A percentile compares a stretch with the other conserved stretches of the same genome.
Evolutionary conservation across 768 basidiomycete species (phyloP).

Genomic region (Suillus bovinus): DNA sequence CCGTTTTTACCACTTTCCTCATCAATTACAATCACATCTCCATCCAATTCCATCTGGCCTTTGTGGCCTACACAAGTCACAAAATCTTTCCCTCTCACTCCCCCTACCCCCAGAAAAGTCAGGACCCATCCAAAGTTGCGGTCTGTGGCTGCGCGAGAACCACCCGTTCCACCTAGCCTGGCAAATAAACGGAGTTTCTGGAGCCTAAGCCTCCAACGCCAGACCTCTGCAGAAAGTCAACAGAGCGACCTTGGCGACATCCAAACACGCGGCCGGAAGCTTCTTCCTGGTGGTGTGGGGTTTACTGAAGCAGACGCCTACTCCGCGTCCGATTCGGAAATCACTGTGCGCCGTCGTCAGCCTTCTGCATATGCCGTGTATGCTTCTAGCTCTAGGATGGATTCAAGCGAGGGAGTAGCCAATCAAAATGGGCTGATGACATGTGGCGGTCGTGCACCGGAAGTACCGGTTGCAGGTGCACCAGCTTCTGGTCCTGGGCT

Average conservation of each 20-base stretch:
- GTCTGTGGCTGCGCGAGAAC: conserved; percentile 27
- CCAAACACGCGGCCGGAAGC: conserved; percentile 10
- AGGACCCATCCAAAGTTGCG: conserved; percentile 34
- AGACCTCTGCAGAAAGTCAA: conserved; percentile 32
- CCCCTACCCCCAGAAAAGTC: conserved; percentile 27
- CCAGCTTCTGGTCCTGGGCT: neutral
- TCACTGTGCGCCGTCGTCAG: conserved; percentile 1
- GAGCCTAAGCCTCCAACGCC: conserved; percentile 21
- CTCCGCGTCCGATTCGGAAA: neutral
- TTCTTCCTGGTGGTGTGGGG: conserved; percentile 10
- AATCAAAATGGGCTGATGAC: neutral
- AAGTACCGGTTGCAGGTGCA: neutral
- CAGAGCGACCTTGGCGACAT: conserved; percentile 27
- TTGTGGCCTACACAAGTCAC: conserved; percentile 28
- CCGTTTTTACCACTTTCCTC: conserved; percentile 26
- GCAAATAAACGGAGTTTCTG: conserved; percentile 30
- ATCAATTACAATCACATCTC: conserved; percentile 16
- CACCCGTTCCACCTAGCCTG: conserved; percentile 32
- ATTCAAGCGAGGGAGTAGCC: neutral
- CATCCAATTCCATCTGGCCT: conserved; percentile 26
- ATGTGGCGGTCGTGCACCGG: neutral
- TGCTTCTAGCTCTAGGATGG: neutral
- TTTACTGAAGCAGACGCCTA: conserved; percentile 5
- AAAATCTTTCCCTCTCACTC: conserved; percentile 33
- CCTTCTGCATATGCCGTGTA: neutral